A percentile compares a stretch with the other conserved stretches of the same genome.
Evolutionary conservation across 208 protist genomes (phyloP).

Genomic region (Leishmania gerbilli): DNA sequence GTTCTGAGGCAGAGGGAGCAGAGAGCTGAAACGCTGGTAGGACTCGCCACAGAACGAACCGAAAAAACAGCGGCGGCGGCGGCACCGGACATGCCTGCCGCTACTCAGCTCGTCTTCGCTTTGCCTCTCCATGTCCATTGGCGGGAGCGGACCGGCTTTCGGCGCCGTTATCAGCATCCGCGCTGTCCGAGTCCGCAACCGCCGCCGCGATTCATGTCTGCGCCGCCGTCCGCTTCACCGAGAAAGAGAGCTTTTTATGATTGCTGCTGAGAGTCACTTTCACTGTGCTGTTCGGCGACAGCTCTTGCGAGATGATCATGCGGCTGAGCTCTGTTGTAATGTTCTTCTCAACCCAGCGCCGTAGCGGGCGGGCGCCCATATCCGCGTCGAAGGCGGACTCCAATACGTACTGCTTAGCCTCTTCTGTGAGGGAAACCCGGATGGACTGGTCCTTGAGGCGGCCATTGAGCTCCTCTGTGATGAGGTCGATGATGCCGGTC

Average conservation of each 20-base stretch:
- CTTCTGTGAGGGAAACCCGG: constrained; percentile 46
- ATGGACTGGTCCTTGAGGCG: constrained; percentile 72
- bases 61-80: not conserved
- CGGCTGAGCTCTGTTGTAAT: constrained; percentile 89
- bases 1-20: not conserved
- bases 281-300: constrained; percentile 76
- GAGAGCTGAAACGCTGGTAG: not conserved
- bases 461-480: constrained; percentile 83
- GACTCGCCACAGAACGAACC: not conserved
- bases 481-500: constrained; percentile 90
- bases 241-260: constrained; percentile 53
- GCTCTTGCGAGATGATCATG: constrained; percentile 82
- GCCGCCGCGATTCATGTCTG: not conserved
- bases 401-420: constrained; percentile 76
- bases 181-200: not conserved
- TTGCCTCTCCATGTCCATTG: not conserved
- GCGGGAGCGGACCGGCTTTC: not conserved
- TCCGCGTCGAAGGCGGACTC: constrained; percentile 74
- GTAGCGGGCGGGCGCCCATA: constrained; percentile 91
- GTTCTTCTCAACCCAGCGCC: constrained; percentile 88
- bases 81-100: not conserved
- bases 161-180: not conserved
- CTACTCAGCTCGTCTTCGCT: not conserved
- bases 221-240: constrained; percentile 50
- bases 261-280: constrained; percentile 43